Evolutionary conservation across 805 yeast species (phyloP).

Genomic region (Candida berthetii): DNA sequence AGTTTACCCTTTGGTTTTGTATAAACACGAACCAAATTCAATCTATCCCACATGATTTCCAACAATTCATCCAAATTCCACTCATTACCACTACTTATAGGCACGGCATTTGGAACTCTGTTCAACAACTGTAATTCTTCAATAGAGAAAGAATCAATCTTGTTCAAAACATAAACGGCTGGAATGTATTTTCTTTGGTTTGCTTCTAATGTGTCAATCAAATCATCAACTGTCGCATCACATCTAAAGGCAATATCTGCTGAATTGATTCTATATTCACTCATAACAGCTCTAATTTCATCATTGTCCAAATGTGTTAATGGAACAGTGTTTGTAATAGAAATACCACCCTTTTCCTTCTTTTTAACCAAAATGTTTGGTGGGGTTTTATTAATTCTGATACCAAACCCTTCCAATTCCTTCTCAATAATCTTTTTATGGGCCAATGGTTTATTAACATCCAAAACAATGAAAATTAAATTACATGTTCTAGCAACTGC

Average conservation of each 20-base stretch:
- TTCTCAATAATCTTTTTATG: constrained; percentile 92
- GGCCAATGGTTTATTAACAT: constrained; percentile 92
- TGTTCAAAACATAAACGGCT: constrained; percentile 89
- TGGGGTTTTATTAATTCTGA: constrained; percentile 83
- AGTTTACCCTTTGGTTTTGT: constrained; percentile 93
- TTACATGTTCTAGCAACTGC: constrained; percentile 99
- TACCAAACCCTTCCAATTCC: constrained; percentile 97
- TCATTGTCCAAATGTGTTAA: constrained; percentile 87
- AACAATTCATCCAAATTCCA: constrained; percentile 96
- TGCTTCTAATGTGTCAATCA: constrained; percentile 90
- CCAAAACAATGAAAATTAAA: constrained; percentile 85
- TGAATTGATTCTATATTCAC: constrained; percentile 89
- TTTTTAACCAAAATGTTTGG: constrained; percentile 90
- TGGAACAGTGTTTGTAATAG: constrained; percentile 90
- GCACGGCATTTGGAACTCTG: constrained; percentile 95
- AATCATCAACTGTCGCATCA: constrained; percentile 96
- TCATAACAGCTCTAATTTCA: constrained; percentile 93
- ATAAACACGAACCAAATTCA: constrained; percentile 89
- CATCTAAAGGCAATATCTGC: constrained; percentile 96
- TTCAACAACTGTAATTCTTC: constrained; percentile 88
- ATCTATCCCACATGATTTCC: constrained; percentile 92
- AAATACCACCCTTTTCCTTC: constrained; percentile 95
- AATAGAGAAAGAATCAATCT: constrained; percentile 90
- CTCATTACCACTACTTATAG: constrained; percentile 91
- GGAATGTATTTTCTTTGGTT: constrained; percentile 91